Conservation (phyloP, 1,284 basidiomycete species). For the Violaceomyces palustris region DNA sequence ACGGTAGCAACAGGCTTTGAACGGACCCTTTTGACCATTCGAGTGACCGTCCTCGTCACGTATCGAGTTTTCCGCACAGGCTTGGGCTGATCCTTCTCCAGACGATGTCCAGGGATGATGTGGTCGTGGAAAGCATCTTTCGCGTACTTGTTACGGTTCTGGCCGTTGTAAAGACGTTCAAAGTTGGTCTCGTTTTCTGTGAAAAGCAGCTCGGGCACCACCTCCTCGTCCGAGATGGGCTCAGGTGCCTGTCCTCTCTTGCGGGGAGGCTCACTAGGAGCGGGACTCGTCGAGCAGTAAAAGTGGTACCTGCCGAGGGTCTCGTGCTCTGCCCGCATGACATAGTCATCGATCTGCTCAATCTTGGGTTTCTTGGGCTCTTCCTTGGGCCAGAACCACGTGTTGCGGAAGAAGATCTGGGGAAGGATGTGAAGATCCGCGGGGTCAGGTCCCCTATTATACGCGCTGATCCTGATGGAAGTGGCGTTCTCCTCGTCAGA, state of each 20-base stretch:
- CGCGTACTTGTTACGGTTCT: slow-evolving; percentile 70
- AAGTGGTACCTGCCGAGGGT: slow-evolving; percentile 61
- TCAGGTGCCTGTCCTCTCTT: slow-evolving; percentile 56
- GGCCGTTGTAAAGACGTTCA: slow-evolving; percentile 77
- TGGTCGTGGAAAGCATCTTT: slow-evolving; percentile 99
- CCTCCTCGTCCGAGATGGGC: slow-evolving; percentile 52
- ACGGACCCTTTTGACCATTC: slow-evolving; percentile 3
- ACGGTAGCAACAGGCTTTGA: slow-evolving; percentile 12
- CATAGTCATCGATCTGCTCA: slow-evolving; percentile 57
- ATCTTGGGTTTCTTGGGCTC: slow-evolving; percentile 71
- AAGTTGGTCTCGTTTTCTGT: slow-evolving; percentile 90
- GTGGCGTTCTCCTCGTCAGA: slow-evolving; percentile 81
- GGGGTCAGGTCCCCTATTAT: slow-evolving; percentile 91
- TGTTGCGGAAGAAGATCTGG: slow-evolving; percentile 94
- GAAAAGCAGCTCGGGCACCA: slow-evolving; percentile 56
- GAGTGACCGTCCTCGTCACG: slow-evolving; percentile 29
- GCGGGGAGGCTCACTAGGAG: slow-evolving; percentile 70
- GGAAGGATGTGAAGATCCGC: slow-evolving; percentile 93
- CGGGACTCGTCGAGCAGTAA: slow-evolving; percentile 86
- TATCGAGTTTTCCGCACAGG: slow-evolving; percentile 32
- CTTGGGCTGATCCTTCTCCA: slow-evolving; percentile 45
- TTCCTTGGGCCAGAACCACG: slow-evolving; percentile 89
- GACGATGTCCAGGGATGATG: slow-evolving; percentile 73
- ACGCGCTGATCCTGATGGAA: slow-evolving; percentile 88
- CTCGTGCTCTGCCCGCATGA: slow-evolving; percentile 63